phyloP scores from a whole-genome alignment of 2,329 filamentous ascomycete genomes.

The Colletotrichum eleusines region DNA sequence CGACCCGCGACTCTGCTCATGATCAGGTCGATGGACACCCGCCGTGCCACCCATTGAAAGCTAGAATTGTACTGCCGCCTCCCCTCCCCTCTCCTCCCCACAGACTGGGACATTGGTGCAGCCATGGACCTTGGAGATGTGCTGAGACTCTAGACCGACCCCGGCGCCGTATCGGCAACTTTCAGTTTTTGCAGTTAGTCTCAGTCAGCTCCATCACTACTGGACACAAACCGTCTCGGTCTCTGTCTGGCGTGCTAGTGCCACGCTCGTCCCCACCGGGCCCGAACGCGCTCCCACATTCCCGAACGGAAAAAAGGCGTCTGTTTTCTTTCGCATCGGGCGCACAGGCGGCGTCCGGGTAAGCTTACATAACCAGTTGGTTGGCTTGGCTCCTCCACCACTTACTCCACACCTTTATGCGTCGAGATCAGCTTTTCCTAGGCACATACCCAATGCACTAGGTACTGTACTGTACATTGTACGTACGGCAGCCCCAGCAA shows the following conservation, averaged over 20 bases:
- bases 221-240: slow-evolving; percentile 19
- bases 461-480: background rate
- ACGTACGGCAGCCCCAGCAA: background rate
- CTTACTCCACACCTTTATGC: slow-evolving; percentile 8
- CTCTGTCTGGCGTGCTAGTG: background rate
- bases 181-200: background rate
- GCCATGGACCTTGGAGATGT: background rate
- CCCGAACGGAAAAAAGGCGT: slow-evolving; percentile 20
- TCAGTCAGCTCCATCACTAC: background rate
- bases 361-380: slow-evolving; percentile 27
- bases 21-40: slow-evolving; percentile 9
- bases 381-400: background rate
- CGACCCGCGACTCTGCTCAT: background rate
- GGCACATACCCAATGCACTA: too few relatives aligned
- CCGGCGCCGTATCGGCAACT: slow-evolving; percentile 35
- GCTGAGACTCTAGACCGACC: background rate
- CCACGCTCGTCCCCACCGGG: slow-evolving; percentile 28
- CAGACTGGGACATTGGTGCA: slow-evolving; percentile 1
- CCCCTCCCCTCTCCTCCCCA: background rate
- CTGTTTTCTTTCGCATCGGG: background rate
- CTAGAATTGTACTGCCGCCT: slow-evolving; percentile 18
- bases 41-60: slow-evolving; percentile 28
- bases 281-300: slow-evolving; percentile 32
- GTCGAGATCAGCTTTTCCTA: slow-evolving; percentile 32
- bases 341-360: background rate